These are phyloP conservation scores for Penicillium subrubescens DNA, from an alignment of 495 filamentous ascomycete genomes.

Conservation along the genomic window DNA sequence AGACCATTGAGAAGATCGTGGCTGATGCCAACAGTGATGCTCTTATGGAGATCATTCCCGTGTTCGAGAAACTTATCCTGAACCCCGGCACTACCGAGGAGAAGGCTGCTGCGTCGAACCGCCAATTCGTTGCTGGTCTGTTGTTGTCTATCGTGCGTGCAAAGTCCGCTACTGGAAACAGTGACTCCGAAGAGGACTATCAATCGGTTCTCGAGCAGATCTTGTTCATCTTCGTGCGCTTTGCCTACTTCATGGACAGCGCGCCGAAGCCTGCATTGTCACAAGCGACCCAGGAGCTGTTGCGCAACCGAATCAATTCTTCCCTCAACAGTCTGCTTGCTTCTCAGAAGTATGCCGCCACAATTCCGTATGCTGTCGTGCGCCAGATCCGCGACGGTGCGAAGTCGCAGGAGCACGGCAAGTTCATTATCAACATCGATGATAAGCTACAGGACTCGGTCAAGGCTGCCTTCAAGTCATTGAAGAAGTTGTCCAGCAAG, in stretches of 20 bases:
- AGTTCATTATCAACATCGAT: slow-evolving; percentile 62
- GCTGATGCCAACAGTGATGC: slow-evolving; percentile 57
- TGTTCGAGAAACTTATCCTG: slow-evolving; percentile 44
- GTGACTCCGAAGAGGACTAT: slow-evolving; percentile 34
- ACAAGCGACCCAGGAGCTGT: slow-evolving; percentile 63
- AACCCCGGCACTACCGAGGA: slow-evolving; percentile 43
- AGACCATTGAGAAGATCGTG: slow-evolving; percentile 79
- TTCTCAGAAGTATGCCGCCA: slow-evolving; percentile 55
- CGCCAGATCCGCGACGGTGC: slow-evolving; percentile 50
- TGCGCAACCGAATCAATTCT: slow-evolving; percentile 67
- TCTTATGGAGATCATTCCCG: slow-evolving; percentile 41
- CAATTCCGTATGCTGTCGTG: slow-evolving; percentile 54
- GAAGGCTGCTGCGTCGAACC: slow-evolving; percentile 46
- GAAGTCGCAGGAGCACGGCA: slow-evolving; percentile 44
- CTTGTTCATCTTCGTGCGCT: slow-evolving; percentile 44
- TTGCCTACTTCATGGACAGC: slow-evolving; percentile 44
- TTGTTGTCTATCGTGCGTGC: slow-evolving; percentile 47
- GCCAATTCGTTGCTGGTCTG: slow-evolving; percentile 51
- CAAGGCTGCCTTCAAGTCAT: slow-evolving; percentile 61
- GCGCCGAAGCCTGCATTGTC: slow-evolving; percentile 52
- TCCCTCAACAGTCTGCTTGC: slow-evolving; percentile 69
- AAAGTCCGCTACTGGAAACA: slow-evolving; percentile 38
- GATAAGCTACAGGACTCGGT: slow-evolving; percentile 61
- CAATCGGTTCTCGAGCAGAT: slow-evolving; percentile 42
- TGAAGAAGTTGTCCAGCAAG: slow-evolving; percentile 70